Evolutionary conservation across 2,329 filamentous ascomycete genomes (phyloP).

Genomic region (Hypoxylon sp.): DNA sequence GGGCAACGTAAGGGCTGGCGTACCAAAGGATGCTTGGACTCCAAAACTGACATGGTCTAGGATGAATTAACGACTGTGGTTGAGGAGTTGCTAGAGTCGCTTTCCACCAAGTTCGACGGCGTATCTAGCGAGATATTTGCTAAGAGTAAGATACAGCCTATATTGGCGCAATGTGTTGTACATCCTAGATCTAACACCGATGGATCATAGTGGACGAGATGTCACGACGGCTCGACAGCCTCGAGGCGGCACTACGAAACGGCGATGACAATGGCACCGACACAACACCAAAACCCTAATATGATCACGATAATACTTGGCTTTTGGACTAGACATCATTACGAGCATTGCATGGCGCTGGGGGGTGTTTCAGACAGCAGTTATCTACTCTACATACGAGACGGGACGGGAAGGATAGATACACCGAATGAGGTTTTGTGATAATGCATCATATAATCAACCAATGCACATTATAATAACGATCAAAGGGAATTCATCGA

Average conservation of each 20-base stretch:
- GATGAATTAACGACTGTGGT: conserved; percentile 81
- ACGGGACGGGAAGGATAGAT: conserved; percentile 17
- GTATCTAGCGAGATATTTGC: conserved; percentile 89
- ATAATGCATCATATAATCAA: conserved; percentile 28
- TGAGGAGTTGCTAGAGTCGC: conserved; percentile 85
- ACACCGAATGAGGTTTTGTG: conserved; percentile 5
- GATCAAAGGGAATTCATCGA: conserved; percentile 21
- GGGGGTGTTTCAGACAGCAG: conserved; percentile 31
- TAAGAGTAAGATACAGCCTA: conserved; percentile 72
- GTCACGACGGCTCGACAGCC: conserved; percentile 84
- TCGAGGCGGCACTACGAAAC: conserved; percentile 78
- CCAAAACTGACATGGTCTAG: conserved; percentile 20
- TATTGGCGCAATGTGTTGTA: not conserved
- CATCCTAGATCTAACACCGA: conserved; percentile 2
- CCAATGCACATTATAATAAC: too few relatives aligned
- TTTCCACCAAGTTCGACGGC: conserved; percentile 86
- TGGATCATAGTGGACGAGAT: conserved; percentile 85
- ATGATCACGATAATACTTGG: not conserved
- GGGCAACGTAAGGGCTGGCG: conserved; percentile 34
- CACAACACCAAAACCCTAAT: conserved; percentile 54
- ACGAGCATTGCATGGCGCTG: conserved; percentile 41
- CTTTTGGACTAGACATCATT: conserved; percentile 21
- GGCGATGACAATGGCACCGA: conserved; percentile 60
- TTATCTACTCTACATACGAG: too few relatives aligned
- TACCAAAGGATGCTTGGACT: not conserved